Evolutionary conservation across 2,329 filamentous ascomycete species (phyloP).

Genomic region (Myriosclerotinia curreyana): DNA sequence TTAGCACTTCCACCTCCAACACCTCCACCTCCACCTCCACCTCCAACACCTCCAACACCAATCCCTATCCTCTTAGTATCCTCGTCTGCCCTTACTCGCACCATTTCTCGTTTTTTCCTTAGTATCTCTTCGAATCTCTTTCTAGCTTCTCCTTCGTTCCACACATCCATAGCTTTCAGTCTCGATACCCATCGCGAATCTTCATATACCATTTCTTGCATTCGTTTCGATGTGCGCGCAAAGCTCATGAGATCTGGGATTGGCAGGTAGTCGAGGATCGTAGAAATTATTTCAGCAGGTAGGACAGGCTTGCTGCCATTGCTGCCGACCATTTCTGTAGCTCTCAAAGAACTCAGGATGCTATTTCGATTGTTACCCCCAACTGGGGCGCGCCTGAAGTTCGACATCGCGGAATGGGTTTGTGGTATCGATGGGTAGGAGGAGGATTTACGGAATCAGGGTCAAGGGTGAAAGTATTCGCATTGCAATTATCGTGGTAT

Average conservation of each 20-base stretch:
- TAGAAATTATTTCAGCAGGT: slow-evolving; percentile 84
- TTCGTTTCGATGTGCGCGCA: slow-evolving; percentile 76
- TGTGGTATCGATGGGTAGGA: neutral
- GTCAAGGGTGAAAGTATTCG: neutral
- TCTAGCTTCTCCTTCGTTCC: slow-evolving; percentile 86
- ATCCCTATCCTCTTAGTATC: slow-evolving; percentile 38
- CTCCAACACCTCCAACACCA: slow-evolving; percentile 34
- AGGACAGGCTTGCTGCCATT: slow-evolving; percentile 68
- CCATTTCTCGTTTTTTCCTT: slow-evolving; percentile 57
- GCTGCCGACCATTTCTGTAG: slow-evolving; percentile 66
- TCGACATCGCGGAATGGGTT: slow-evolving; percentile 43
- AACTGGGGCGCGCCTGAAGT: slow-evolving; percentile 41
- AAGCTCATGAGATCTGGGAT: slow-evolving; percentile 81
- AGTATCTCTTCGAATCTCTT: slow-evolving; percentile 73
- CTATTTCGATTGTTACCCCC: slow-evolving; percentile 42
- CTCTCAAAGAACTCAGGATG: slow-evolving; percentile 74
- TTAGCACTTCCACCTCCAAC: slow-evolving; percentile 23
- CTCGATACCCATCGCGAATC: slow-evolving; percentile 91
- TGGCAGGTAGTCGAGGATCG: slow-evolving; percentile 85
- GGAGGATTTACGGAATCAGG: neutral
- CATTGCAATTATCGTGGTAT: slow-evolving; percentile 1
- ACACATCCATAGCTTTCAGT: slow-evolving; percentile 81
- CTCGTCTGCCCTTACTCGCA: slow-evolving; percentile 42
- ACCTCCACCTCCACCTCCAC: too few species aligned
- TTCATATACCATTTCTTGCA: slow-evolving; percentile 98